Conservation (phyloP, 192 early-diverging fungal genomes). For the Podila epigama region DNA sequence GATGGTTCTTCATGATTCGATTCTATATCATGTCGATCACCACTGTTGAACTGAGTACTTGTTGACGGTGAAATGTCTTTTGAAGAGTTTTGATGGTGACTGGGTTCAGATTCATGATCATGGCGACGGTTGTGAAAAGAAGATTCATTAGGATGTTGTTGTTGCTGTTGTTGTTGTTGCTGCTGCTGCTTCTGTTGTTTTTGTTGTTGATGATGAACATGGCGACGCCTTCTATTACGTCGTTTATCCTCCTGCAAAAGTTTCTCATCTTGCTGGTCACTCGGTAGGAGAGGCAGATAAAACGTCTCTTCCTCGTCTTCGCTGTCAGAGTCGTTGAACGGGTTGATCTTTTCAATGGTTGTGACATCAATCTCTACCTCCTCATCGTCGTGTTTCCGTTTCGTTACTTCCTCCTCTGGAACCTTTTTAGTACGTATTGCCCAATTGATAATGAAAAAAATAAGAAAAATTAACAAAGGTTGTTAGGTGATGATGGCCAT, state of each 20-base stretch:
- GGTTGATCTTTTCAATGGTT: conserved; percentile 54
- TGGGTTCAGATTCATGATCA: not conserved
- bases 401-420: conserved; percentile 52
- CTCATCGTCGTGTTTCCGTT: conserved; percentile 53
- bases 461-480: too few relatives aligned
- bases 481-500: too few relatives aligned
- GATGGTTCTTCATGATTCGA: not conserved
- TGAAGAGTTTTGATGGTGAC: not conserved
- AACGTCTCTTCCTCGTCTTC: conserved; percentile 58
- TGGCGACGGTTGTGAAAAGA: not conserved
- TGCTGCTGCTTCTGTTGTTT: not conserved
- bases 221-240: conserved; percentile 10
- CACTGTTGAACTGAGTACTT: not conserved
- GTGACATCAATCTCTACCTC: conserved; percentile 59
- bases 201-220: conserved; percentile 3
- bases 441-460: too few relatives aligned
- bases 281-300: conserved; percentile 52
- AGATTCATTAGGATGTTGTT: not conserved
- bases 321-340: conserved; percentile 56
- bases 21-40: not conserved
- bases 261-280: conserved; percentile 37
- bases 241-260: not conserved
- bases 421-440: not conserved
- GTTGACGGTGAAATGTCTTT: not conserved
- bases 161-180: not conserved